phyloP scores from a whole-genome alignment of 2,329 filamentous ascomycete genomes.

The Polytolypa hystricis region DNA sequence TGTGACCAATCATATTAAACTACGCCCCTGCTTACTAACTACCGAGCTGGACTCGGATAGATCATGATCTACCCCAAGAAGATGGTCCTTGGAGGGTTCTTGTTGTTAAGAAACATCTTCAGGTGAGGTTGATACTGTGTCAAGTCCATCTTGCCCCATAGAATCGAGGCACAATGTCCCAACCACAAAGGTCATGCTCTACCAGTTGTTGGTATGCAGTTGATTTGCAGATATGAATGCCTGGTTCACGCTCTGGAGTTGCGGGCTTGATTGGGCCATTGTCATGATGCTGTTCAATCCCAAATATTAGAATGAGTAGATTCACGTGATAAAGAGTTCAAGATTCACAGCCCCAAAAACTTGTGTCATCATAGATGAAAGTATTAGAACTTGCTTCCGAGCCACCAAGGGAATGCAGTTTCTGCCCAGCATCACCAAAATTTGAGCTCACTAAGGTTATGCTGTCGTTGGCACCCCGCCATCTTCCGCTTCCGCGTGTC shows the following conservation, averaged over 20 bases:
- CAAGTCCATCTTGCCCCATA: constrained; percentile 3
- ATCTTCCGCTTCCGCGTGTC: too few species aligned
- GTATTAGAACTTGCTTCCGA: too few species aligned
- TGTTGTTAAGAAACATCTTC: constrained; percentile 8
- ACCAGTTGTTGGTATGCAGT: constrained; percentile 6
- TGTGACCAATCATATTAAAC: too few species aligned
- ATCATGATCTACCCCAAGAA: constrained; percentile 15
- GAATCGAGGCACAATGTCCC: constrained; percentile 2
- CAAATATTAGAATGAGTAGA: constrained; percentile 3
- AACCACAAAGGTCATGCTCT: constrained; percentile 1
- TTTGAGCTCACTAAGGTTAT: too few species aligned
- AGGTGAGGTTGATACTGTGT: constrained; percentile 1
- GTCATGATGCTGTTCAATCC: constrained; percentile 5
- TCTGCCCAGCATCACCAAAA: too few species aligned
- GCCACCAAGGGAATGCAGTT: too few species aligned
- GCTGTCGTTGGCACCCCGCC: too few species aligned
- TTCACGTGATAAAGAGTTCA: background rate
- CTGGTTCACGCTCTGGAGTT: constrained; percentile 1
- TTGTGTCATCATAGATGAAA: too few species aligned
- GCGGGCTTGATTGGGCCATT: background rate
- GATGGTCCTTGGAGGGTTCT: constrained; percentile 13
- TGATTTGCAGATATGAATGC: constrained; percentile 7
- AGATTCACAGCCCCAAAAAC: background rate
- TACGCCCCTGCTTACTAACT: too few species aligned
- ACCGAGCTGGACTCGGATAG: too few species aligned